Evolutionary conservation across 169 alveolate species (phyloP).

Genomic region (Plasmodium inui): DNA sequence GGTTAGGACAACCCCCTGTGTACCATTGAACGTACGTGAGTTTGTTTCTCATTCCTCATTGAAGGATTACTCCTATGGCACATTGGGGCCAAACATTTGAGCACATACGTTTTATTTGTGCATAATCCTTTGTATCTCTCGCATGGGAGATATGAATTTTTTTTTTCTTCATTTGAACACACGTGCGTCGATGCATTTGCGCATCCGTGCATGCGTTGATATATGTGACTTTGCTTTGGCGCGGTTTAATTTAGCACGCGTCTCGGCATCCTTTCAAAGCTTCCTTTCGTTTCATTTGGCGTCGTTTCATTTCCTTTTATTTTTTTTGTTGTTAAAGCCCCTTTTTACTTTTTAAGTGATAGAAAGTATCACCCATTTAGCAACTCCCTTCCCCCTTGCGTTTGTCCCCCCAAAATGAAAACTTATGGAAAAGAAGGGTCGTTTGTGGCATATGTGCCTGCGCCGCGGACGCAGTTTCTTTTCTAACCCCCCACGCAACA

Average conservation of each 20-base stretch:
- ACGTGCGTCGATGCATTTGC: too few species aligned
- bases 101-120: neutral
- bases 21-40: neutral
- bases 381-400: neutral
- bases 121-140: neutral
- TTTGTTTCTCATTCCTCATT: neutral
- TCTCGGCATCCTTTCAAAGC: neutral
- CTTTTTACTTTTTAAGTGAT: neutral
- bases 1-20: neutral
- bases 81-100: neutral
- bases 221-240: too few species aligned
- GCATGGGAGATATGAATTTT: neutral
- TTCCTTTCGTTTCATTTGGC: neutral
- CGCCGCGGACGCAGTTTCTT: neutral
- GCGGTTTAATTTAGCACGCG: neutral
- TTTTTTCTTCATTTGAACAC: neutral
- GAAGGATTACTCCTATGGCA: neutral
- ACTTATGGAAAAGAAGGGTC: neutral
- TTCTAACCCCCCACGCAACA: neutral
- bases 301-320: neutral
- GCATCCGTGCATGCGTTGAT: too few species aligned
- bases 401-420: neutral
- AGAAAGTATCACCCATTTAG: neutral
- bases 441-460: neutral
- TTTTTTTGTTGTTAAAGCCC: neutral